Evolutionary conservation across 169 alveolate genomes (phyloP).

Genomic region (Cardiosporidium cionae): DNA sequence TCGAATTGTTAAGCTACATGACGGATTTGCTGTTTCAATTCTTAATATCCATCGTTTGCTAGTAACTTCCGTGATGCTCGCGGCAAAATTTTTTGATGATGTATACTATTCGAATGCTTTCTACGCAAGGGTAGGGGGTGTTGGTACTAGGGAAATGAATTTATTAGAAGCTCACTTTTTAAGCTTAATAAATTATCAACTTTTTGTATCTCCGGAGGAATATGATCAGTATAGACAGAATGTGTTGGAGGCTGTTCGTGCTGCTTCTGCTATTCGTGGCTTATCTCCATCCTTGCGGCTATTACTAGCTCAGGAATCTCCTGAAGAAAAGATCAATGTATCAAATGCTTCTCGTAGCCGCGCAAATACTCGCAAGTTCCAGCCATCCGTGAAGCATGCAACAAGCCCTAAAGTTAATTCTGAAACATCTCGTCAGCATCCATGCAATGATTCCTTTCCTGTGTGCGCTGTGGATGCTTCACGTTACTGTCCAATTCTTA

Average conservation of each 20-base stretch:
- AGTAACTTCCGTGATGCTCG: conserved; percentile 74
- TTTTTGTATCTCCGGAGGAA: conserved; percentile 70
- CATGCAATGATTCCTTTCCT: no score
- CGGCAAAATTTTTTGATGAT: conserved; percentile 87
- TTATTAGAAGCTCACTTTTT: conserved; percentile 75
- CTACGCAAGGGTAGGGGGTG: conserved; percentile 88
- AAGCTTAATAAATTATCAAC: conserved; percentile 62
- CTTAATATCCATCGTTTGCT: conserved; percentile 19
- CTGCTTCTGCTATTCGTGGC: no score
- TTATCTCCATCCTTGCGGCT: no score
- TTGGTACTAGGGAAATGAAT: conserved; percentile 75
- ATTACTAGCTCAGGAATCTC: no score
- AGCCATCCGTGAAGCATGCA: no score
- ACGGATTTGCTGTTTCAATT: background rate
- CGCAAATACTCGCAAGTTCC: no score
- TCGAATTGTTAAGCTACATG: conserved; percentile 34
- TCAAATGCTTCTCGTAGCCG: no score
- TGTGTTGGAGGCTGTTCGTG: conserved; percentile 48
- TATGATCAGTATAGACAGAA: conserved; percentile 66
- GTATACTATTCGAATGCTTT: conserved; percentile 72
- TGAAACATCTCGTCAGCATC: no score
- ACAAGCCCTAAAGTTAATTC: no score
- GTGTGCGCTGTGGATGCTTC: no score
- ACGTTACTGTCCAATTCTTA: no score
- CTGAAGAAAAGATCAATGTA: no score